phyloP scores from a whole-genome alignment of 1,284 basidiomycete genomes.

The Marasmius fiardii region DNA sequence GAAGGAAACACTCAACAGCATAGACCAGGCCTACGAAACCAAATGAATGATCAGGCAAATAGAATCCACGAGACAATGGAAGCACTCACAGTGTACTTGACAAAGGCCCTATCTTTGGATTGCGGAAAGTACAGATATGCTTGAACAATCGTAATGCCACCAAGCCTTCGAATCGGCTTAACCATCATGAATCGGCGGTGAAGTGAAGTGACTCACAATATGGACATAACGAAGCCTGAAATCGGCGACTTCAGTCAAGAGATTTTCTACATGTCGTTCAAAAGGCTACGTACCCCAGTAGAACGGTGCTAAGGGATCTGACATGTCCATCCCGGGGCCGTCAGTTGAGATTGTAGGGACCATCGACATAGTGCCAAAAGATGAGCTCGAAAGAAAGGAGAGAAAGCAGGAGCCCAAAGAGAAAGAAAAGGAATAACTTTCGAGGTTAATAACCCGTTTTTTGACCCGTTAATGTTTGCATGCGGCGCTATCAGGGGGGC shows the following conservation, averaged over 20 bases:
- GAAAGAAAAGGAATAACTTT: not conserved
- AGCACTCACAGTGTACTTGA: conserved; percentile 5
- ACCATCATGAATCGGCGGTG: no score
- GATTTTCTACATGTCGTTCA: not conserved
- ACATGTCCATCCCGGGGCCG: conserved; percentile 19
- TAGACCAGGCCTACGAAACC: conserved; percentile 17
- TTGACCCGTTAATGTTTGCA: no score
- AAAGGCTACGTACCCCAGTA: conserved; percentile 23
- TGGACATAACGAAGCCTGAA: conserved; percentile 9
- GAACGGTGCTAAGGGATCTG: conserved; percentile 22
- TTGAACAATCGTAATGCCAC: conserved; percentile 25
- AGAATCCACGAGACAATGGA: not conserved
- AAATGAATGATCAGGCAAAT: not conserved
- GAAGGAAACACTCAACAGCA: conserved; percentile 18
- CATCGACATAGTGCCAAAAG: not conserved
- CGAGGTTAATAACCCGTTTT: not conserved
- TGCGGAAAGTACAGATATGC: conserved; percentile 26
- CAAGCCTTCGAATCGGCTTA: conserved; percentile 14
- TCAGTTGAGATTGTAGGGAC: not conserved
- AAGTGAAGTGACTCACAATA: not conserved
- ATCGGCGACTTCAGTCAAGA: not conserved
- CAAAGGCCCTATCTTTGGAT: conserved; percentile 16
- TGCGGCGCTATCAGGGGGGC: no score
- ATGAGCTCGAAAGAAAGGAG: not conserved
- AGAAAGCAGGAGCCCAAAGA: not conserved